Evolutionary conservation across 371 early-diverging fungal genomes (phyloP), one percentile per base, ranked within the genome.

Genomic region (Syncephalastrum monosporum): DNA sequence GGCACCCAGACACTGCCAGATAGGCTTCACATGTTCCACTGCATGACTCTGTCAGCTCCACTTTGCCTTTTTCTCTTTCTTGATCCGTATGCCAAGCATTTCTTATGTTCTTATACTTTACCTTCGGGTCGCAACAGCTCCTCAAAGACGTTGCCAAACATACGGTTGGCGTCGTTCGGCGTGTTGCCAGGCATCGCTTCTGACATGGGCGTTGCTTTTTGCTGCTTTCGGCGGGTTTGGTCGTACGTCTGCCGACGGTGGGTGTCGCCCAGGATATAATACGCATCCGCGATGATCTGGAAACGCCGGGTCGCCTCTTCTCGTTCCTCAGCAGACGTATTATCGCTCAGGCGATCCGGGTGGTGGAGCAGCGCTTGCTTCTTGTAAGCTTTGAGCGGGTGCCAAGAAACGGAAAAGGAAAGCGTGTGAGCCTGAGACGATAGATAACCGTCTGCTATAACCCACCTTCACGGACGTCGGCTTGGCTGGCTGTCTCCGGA

Each of bases 241-340:
- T 98, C 98, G 71, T 96, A 97, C 5, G 76, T 64, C n/a, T 69
- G 60, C 58, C 94, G 79, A 42, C 90, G 81, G 23, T 68, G 67
- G 3, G 79, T 63, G 64, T 95, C 90, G n/a, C 82, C 77, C 21
- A 98, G 79, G 3, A 95, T 80, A 25, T 86, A 69, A 75, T 96
- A 97, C 1, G 91, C 93, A 43, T 82, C 79, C 0, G 88, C 86
- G 5, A 97, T 63, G 4, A 79, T 64, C 63, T 95, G 94, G 69
- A 95, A 96, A 53, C 80, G 73, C 52, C 79, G 79, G 5, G 87
- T 87, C 67, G 86, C 89, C 67, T 88, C 82, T 50, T 81, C 82
- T 33, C 84, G 77, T 41, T 87, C 90, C 10, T 71, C 56, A 42
- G 84, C 82, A 45, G 56, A 82, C 64, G 65, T 85, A 71, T 47